These are phyloP conservation scores for Aspergillus sp. DNA, from an alignment of 2,329 filamentous ascomycete genomes.

Conservation along the genomic window DNA sequence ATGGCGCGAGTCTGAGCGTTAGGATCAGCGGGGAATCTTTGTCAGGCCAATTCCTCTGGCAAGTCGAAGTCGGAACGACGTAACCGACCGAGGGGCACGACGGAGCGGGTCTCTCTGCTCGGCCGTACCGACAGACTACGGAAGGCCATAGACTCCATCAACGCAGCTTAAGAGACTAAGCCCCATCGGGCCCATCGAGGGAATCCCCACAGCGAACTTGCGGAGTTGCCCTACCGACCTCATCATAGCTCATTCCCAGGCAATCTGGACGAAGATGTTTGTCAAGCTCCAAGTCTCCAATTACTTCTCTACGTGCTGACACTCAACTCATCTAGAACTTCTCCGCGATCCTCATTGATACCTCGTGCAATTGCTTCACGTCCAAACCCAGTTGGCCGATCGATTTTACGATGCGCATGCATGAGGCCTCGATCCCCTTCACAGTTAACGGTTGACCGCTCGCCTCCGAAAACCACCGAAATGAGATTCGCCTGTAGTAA, in stretches of 20 bases:
- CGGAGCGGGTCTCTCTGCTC: conserved; percentile 13
- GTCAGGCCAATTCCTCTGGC: conserved; percentile 9
- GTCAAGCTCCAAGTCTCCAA: not conserved
- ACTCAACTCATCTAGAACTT: not conserved
- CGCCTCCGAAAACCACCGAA: conserved; percentile 8
- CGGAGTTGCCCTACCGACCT: not conserved
- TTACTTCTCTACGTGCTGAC: not conserved
- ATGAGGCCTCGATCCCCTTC: not conserved
- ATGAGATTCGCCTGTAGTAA: conserved; percentile 13
- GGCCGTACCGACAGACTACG: conserved; percentile 20
- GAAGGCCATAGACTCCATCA: conserved; percentile 6
- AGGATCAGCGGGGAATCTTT: conserved; percentile 3
- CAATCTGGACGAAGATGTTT: not conserved
- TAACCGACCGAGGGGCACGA: conserved; percentile 29
- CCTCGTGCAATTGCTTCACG: conserved; percentile 1
- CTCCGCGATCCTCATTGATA: not conserved
- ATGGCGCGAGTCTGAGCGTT: not conserved
- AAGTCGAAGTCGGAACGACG: conserved; percentile 16
- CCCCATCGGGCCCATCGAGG: not conserved
- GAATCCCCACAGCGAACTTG: not conserved
- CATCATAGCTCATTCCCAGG: not conserved
- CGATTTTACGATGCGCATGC: conserved; percentile 15
- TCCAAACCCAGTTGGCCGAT: not conserved
- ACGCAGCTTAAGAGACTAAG: conserved; percentile 1
- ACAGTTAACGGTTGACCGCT: conserved; percentile 8